Conservation (phyloP, 345 rosid genomes). For the Euphorbia lathyris region DNA sequence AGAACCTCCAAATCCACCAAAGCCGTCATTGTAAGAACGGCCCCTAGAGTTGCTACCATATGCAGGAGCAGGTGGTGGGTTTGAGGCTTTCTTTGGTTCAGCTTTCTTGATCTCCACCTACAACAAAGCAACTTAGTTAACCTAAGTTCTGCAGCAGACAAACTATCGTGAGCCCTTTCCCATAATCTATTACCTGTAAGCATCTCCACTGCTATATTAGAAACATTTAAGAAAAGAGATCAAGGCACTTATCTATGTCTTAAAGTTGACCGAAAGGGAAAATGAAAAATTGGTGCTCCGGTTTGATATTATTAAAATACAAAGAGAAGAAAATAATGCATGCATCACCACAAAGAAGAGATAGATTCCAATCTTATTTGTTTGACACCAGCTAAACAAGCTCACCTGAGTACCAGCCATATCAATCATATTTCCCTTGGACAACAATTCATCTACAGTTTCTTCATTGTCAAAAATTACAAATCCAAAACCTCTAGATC, state of each 20-base stretch:
- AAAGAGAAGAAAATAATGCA: not conserved
- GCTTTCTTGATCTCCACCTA: constrained; percentile 99
- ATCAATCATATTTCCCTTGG: constrained; percentile 91
- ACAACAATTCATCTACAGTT: constrained; percentile 69
- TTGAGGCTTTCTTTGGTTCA: constrained; percentile 95
- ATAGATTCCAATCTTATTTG: constrained; percentile 23
- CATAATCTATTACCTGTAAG: constrained; percentile 33
- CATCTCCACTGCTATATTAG: constrained; percentile 31
- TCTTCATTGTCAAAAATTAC: constrained; percentile 82
- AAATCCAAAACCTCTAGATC: constrained; percentile 93
- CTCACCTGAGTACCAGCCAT: constrained; percentile 94
- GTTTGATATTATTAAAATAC: not conserved
- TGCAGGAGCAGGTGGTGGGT: constrained; percentile 79
- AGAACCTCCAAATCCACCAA: constrained; percentile 50
- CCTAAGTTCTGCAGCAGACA: constrained; percentile 62
- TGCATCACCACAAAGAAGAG: not conserved
- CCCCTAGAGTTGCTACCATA: constrained; percentile 49
- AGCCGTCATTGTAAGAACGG: constrained; percentile 29
- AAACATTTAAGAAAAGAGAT: not conserved
- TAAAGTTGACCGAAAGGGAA: not conserved
- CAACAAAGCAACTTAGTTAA: constrained; percentile 94
- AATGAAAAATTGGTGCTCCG: not conserved
- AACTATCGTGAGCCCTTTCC: constrained; percentile 43
- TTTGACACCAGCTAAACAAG: constrained; percentile 27
- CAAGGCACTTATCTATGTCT: constrained; percentile 1